Evolutionary conservation across 1,284 basidiomycete genomes (phyloP), one percentile per base, ranked within the genome.

Genomic region (Leccinum huronense): DNA sequence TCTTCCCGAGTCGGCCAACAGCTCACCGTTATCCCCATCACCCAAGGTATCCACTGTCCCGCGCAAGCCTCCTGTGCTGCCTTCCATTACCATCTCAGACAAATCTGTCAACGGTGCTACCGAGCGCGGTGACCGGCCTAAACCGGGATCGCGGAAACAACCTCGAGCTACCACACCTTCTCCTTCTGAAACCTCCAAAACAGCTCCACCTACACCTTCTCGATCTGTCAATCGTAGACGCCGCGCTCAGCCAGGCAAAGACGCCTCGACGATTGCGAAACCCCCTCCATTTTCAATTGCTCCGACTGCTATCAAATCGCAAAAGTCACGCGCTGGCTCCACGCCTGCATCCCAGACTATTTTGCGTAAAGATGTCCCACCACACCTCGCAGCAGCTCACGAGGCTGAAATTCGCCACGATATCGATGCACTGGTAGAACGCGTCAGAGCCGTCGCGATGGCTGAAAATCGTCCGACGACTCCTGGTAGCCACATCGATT

Each of bases 401-500:
- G 66, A 77, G 34, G 75, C 80, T 62, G 83, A 84, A 66, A 79
- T 85, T 72, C 82, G 82, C 61, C 80, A 82, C 60, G 81, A 88
- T 67, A 86, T 91, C 60, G 86, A 90, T 73, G 85, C 84, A 16
- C 79, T 91, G 8, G 89, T 90, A 9, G 88, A 91, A 71, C 86
- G 85, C 62, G 85, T 89, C 19, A 79, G 89, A 54, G 85, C 89
- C 11, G 83, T 85, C 11, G 88, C 87, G 5, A 88, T 90, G 84
- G 85, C 80, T 33, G 79, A 83, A 54, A 79, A 88, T 66, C 79
- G 88, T 42, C 87, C 88, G 16, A 78, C 82, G n/a, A 89, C 89
- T 0, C 88, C 89, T 10, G 86, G 87, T 48, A 90, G 86, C 66
- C 89, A 91, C 66, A 88, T 92, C 62, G 91, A 93, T 75, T 93